These are phyloP conservation scores for Phylloporus arenicola DNA, from an alignment of 768 basidiomycete species.

Conservation along the genomic window DNA sequence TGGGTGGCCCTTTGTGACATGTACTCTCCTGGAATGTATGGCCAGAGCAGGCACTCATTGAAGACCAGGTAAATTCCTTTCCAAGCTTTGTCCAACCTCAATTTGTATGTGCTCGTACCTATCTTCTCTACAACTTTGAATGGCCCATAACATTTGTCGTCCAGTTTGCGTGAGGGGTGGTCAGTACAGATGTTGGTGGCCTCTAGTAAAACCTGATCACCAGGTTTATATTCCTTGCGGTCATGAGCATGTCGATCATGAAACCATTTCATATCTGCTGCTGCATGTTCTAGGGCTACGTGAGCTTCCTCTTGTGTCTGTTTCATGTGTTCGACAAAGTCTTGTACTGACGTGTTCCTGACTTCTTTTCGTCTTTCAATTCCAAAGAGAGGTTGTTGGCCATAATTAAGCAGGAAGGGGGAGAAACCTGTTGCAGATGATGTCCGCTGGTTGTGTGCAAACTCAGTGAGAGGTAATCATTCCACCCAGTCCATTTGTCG, in stretches of 20 bases:
- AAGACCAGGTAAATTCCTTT: too few species aligned
- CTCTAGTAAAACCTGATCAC: not conserved
- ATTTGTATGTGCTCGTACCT: too few species aligned
- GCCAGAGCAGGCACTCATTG: too few species aligned
- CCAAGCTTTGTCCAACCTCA: too few species aligned
- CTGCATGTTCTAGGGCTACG: not conserved
- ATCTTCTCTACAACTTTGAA: not conserved
- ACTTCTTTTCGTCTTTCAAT: not conserved
- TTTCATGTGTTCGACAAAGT: not conserved
- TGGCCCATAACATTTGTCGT: not conserved
- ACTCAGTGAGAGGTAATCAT: not conserved
- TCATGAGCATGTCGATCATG: not conserved
- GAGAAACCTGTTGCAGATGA: slow-evolving; percentile 11
- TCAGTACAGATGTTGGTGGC: not conserved
- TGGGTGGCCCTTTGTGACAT: too few species aligned
- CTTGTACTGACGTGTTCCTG: not conserved
- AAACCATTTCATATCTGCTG: not conserved
- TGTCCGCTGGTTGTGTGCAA: not conserved
- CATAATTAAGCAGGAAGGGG: slow-evolving; percentile 26
- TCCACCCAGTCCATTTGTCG: too few species aligned
- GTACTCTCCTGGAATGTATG: too few species aligned
- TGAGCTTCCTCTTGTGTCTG: not conserved
- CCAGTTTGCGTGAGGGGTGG: not conserved
- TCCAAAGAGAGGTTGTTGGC: not conserved
- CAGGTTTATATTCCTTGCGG: not conserved